phyloP scores from a whole-genome alignment of 805 yeast species.

The Lachancea sp. region DNA sequence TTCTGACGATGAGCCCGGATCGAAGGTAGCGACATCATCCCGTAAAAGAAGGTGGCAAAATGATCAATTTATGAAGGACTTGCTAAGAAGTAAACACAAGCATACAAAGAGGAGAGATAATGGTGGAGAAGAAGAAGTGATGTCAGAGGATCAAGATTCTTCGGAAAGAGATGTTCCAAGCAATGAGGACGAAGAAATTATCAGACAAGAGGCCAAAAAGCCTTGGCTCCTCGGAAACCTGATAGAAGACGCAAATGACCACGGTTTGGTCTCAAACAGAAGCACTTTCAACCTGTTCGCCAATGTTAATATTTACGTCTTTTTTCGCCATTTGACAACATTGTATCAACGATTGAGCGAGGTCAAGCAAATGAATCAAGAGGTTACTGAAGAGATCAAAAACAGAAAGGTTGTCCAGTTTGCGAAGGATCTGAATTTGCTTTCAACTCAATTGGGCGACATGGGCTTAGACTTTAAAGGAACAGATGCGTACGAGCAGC shows the following conservation, averaged over 20 bases:
- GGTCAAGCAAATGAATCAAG: constrained; percentile 62
- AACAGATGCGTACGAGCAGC: constrained; percentile 67
- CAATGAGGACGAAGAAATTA: constrained; percentile 24
- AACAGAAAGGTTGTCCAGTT: constrained; percentile 60
- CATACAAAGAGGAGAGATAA: constrained; percentile 19
- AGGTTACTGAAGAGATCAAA: constrained; percentile 67
- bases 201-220: constrained; percentile 27
- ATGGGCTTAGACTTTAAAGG: constrained; percentile 70
- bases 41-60: constrained; percentile 38
- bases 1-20: neutral
- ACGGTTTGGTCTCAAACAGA: constrained; percentile 36
- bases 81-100: constrained; percentile 39
- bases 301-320: constrained; percentile 81
- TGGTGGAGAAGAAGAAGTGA: constrained; percentile 18
- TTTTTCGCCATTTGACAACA: constrained; percentile 78
- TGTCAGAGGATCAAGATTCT: constrained; percentile 25
- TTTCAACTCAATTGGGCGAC: constrained; percentile 74
- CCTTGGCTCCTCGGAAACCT: constrained; percentile 34
- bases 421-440: constrained; percentile 79
- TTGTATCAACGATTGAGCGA: constrained; percentile 75
- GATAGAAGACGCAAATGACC: constrained; percentile 28
- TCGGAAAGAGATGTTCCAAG: constrained; percentile 25
- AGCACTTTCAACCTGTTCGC: constrained; percentile 71
- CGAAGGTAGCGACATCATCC: neutral
- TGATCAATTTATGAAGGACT: constrained; percentile 52